Conservation (phyloP, 2,329 filamentous ascomycete genomes). For the Nemania sp. region DNA sequence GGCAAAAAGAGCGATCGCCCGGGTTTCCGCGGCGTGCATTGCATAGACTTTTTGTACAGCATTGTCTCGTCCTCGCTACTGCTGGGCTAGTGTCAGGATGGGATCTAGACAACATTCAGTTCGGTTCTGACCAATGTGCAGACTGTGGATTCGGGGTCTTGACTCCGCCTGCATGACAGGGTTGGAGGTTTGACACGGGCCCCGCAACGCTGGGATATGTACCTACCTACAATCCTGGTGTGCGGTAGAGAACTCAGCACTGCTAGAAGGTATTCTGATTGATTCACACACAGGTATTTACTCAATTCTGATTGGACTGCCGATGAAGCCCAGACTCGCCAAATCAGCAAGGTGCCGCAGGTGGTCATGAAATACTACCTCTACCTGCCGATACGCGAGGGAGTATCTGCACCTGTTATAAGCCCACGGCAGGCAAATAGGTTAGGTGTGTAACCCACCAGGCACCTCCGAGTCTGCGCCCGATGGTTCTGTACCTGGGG, state of each 20-base stretch:
- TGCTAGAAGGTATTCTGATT: too few relatives aligned
- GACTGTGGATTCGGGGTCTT: not conserved
- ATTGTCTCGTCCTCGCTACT: not conserved
- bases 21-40: not conserved
- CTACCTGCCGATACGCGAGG: too few relatives aligned
- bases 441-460: not conserved
- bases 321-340: too few relatives aligned
- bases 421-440: too few relatives aligned
- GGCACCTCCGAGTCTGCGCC: constrained; percentile 1
- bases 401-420: too few relatives aligned
- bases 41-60: constrained; percentile 1
- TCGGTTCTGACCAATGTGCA: constrained; percentile 12
- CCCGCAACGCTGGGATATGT: constrained; percentile 4
- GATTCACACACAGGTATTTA: too few relatives aligned
- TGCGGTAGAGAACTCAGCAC: not conserved
- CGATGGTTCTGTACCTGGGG: constrained; percentile 15
- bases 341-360: too few relatives aligned
- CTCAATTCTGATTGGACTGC: too few relatives aligned
- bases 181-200: not conserved
- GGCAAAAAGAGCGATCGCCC: not conserved
- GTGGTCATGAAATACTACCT: too few relatives aligned
- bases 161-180: constrained; percentile 12
- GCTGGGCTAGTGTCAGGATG: not conserved
- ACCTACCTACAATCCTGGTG: not conserved
- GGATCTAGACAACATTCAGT: not conserved